Conservation (phyloP, 2,329 filamentous ascomycete genomes). For the Pyricularia sp. region DNA sequence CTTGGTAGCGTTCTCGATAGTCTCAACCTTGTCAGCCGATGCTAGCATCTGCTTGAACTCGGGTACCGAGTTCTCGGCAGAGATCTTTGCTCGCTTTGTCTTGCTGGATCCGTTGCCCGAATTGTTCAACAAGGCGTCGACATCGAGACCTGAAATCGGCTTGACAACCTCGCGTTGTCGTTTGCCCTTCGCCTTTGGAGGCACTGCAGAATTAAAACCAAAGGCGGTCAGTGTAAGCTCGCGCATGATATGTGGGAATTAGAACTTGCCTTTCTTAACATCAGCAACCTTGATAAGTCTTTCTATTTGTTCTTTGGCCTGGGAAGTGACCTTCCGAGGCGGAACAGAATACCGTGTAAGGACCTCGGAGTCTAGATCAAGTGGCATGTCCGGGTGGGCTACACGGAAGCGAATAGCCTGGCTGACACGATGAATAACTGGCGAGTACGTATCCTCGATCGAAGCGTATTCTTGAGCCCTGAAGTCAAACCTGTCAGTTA, state of each 20-base stretch:
- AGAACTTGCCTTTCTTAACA: slow-evolving; percentile 65
- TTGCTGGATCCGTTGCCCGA: slow-evolving; percentile 22
- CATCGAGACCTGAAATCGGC: slow-evolving; percentile 81
- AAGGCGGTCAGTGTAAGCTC: not conserved
- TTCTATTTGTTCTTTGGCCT: slow-evolving; percentile 48
- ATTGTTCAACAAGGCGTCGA: slow-evolving; percentile 68
- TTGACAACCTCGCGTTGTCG: slow-evolving; percentile 62
- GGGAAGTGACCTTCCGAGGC: slow-evolving; percentile 54
- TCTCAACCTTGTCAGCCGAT: slow-evolving; percentile 46
- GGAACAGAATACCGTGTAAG: slow-evolving; percentile 60
- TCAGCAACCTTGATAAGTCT: slow-evolving; percentile 60
- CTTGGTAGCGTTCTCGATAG: slow-evolving; percentile 57
- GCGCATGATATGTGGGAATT: too few species aligned
- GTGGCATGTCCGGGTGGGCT: slow-evolving; percentile 55
- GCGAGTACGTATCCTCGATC: slow-evolving; percentile 76
- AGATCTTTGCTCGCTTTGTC: slow-evolving; percentile 26
- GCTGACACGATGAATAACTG: slow-evolving; percentile 79
- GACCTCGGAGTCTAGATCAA: slow-evolving; percentile 56
- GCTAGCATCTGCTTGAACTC: slow-evolving; percentile 78
- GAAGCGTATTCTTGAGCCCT: slow-evolving; percentile 57
- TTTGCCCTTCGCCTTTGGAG: slow-evolving; percentile 67
- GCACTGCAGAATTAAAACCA: slow-evolving; percentile 44
- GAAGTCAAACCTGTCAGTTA: slow-evolving; percentile 14
- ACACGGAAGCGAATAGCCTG: slow-evolving; percentile 79
- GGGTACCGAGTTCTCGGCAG: slow-evolving; percentile 68